Evolutionary conservation across 129 eudicot species (phyloP), one percentile per base, ranked within the genome.

Genomic region (Glebionis coronaria): DNA sequence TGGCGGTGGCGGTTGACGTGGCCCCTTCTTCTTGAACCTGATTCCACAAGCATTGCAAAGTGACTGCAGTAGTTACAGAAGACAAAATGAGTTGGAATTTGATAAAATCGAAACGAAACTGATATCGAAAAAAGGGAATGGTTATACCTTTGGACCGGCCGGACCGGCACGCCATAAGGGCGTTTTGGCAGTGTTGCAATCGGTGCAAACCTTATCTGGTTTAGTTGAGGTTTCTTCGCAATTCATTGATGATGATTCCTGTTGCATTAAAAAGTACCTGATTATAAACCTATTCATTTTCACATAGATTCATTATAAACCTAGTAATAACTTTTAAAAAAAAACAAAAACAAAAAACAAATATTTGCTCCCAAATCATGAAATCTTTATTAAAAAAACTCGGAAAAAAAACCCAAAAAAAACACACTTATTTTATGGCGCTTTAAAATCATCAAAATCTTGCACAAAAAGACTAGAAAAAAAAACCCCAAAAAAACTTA

Each of bases 31-130:
- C 57, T 84, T 75, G 67, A 71, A 76, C 69, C 80, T 75, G 5
- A 88, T 84, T 73, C 95, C 91, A 75, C 95, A 88, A 68, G 95
- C 95, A 80, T 88, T 88, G 53, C 95, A 84, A 29, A 88, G 80
- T n/a, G 91, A 77, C 95, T 88, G 88, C 60, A 44, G 12, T 52
- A 40, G 9, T 14, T 12, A 59, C 45, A 2, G 49, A 68, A 18
- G 18, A 14, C 0, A 27, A 50, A 49, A 11, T 16, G 14, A 67
- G 42, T 35, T 35, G 12, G 6, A 1, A 8, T 12, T 28, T 1
- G 12, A 18, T 44, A 45, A 15, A 45, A 64, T 12, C 11, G 12
- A 21, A 5, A 5, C 12, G 14, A 54, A 12, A 5, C 64, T n/a
- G n/a, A 44, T 54, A 19, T 67, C 46, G 54, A 44, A 72, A n/a